Conservation (phyloP, 495 filamentous ascomycete genomes). For the Copromyces sp. region DNA sequence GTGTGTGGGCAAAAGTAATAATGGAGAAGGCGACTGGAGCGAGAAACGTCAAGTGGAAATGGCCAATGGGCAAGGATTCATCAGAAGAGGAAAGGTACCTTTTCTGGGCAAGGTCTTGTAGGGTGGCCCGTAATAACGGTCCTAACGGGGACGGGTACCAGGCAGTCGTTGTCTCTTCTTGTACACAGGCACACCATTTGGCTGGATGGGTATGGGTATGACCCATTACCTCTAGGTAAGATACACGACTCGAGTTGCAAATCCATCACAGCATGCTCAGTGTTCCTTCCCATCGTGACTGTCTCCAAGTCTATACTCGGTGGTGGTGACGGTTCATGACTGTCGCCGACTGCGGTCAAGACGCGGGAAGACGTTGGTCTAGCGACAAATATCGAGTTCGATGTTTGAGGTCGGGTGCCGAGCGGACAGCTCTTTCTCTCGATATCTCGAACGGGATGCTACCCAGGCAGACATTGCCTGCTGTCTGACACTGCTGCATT, state of each 20-base stretch:
- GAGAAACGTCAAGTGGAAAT: constrained; percentile 16
- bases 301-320: background rate
- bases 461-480: background rate
- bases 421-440: background rate
- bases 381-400: background rate
- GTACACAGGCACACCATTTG: background rate
- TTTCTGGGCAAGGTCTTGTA: constrained; percentile 9
- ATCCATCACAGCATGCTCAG: background rate
- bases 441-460: background rate
- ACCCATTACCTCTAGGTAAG: background rate
- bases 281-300: background rate
- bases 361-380: background rate
- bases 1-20: constrained; percentile 28
- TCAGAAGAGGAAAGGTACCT: constrained; percentile 4
- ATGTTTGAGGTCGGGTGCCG: background rate
- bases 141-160: background rate
- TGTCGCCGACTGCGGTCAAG: background rate
- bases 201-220: background rate
- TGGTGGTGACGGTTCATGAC: background rate
- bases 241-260: background rate
- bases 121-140: constrained; percentile 3
- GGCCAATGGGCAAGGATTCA: constrained; percentile 10
- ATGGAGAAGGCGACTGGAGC: constrained; percentile 27
- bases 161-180: background rate
- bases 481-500: background rate